Evolutionary conservation across 805 yeast species (phyloP).

Genomic region (Candida dajiaensis): DNA sequence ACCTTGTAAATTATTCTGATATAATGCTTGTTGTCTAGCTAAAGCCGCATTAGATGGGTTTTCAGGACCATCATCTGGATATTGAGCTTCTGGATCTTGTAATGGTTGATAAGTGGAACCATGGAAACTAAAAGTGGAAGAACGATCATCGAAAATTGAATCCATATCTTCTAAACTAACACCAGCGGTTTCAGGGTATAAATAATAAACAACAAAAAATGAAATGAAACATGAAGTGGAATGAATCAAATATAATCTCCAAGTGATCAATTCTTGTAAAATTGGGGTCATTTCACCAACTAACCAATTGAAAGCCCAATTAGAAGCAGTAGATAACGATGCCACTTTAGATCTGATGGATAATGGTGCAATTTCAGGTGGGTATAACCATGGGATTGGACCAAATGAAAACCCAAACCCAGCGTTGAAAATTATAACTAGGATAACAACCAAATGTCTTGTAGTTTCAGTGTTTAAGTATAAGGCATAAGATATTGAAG

Average conservation of each 20-base stretch:
- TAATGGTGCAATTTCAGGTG: slow-evolving; percentile 82
- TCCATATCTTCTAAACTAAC: slow-evolving; percentile 89
- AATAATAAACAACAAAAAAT: slow-evolving; percentile 60
- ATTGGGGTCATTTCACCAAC: slow-evolving; percentile 92
- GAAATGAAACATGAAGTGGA: slow-evolving; percentile 73
- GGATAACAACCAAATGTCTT: slow-evolving; percentile 64
- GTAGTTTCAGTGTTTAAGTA: slow-evolving; percentile 46
- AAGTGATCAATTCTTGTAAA: slow-evolving; percentile 64
- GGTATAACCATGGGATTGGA: slow-evolving; percentile 86
- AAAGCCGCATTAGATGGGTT: slow-evolving; percentile 33
- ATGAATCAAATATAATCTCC: slow-evolving; percentile 80
- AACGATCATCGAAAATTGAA: slow-evolving; percentile 72
- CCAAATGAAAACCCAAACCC: slow-evolving; percentile 92
- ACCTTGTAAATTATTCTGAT: slow-evolving; percentile 7
- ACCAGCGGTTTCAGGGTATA: slow-evolving; percentile 90
- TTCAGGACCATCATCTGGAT: slow-evolving; percentile 2
- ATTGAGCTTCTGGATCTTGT: slow-evolving; percentile 11
- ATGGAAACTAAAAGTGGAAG: slow-evolving; percentile 29
- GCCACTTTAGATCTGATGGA: slow-evolving; percentile 87
- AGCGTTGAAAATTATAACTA: slow-evolving; percentile 76
- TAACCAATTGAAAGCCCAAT: slow-evolving; percentile 88
- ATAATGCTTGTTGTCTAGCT: slow-evolving; percentile 33
- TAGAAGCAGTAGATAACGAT: slow-evolving; percentile 83
- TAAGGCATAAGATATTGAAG: slow-evolving; percentile 57
- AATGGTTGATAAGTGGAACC: slow-evolving; percentile 16